phyloP scores from a whole-genome alignment of 495 filamentous ascomycete species.

The Pseudomonodictys pantanalensis region DNA sequence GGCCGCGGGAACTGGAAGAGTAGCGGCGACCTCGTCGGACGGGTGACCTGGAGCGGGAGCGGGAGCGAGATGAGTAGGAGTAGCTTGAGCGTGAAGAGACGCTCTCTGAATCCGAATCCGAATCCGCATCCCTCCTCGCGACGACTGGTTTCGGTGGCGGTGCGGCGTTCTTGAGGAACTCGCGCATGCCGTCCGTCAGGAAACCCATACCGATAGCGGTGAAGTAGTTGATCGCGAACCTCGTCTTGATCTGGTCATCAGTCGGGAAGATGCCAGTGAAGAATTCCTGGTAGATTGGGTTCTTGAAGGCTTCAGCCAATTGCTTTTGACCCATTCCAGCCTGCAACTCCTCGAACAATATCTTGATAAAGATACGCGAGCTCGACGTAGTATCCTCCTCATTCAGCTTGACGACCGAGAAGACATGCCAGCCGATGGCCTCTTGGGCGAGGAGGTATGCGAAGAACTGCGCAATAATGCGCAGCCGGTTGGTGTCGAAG shows the following conservation, averaged over 20 bases:
- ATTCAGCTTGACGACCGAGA: constrained; percentile 81
- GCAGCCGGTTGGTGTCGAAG: constrained; percentile 87
- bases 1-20: neutral
- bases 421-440: constrained; percentile 85
- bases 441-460: constrained; percentile 85
- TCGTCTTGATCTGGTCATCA: constrained; percentile 82
- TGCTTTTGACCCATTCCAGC: constrained; percentile 82
- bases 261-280: constrained; percentile 86
- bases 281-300: constrained; percentile 72
- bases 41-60: constrained; percentile 29
- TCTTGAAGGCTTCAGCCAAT: constrained; percentile 69
- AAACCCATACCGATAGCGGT: constrained; percentile 94
- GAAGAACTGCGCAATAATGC: constrained; percentile 94
- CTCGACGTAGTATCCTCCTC: constrained; percentile 95
- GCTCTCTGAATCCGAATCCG: constrained; percentile 51
- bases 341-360: constrained; percentile 87
- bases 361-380: constrained; percentile 96
- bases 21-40: constrained; percentile 11
- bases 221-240: constrained; percentile 99
- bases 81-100: constrained; percentile 35
- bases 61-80: constrained; percentile 37
- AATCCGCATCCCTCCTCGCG: constrained; percentile 44
- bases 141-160: constrained; percentile 72
- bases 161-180: constrained; percentile 70
- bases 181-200: constrained; percentile 93